Evolutionary conservation across 805 yeast genomes (phyloP).

Genomic region (Pichia scutulata): DNA sequence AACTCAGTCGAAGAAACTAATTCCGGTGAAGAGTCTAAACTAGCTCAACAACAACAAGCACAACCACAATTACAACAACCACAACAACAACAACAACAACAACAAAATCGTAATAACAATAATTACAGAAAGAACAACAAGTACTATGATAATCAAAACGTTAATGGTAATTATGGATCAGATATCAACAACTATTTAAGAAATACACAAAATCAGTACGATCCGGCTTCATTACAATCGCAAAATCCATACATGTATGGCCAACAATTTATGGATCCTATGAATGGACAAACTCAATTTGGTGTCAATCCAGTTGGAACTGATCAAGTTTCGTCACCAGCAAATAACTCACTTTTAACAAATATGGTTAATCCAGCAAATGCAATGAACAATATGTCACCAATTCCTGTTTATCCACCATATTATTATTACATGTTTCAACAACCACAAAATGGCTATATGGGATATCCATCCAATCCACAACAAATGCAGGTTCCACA

Average conservation of each 20-base stretch:
- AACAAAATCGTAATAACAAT: conserved; percentile 9
- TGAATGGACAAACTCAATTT: conserved; percentile 15
- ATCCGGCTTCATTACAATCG: conserved; percentile 20
- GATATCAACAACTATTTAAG: conserved; percentile 23
- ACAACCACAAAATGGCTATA: conserved; percentile 8
- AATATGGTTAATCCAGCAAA: conserved; percentile 13
- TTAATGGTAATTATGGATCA: conserved; percentile 14
- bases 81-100: conserved; percentile 14
- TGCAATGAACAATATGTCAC: conserved; percentile 15
- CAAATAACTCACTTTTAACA: conserved; percentile 16
- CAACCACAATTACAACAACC: conserved; percentile 14
- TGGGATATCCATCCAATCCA: conserved; percentile 13
- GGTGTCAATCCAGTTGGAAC: conserved; percentile 3
- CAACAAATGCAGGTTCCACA: conserved; percentile 18
- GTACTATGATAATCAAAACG: conserved; percentile 14
- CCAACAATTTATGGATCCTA: conserved; percentile 19
- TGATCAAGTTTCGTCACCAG: conserved; percentile 11
- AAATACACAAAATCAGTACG: conserved; percentile 18
- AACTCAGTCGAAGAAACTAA: not conserved
- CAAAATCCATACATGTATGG: conserved; percentile 12
- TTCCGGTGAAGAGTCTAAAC: conserved; percentile 1
- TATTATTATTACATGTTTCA: conserved; percentile 23
- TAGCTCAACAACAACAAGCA: conserved; percentile 18
- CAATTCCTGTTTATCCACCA: conserved; percentile 26
- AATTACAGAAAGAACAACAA: conserved; percentile 11